Percentiles rank a stretch among this genome's conserved stretches.
These are phyloP conservation scores for Aspergillus conjunctus DNA, from an alignment of 495 filamentous ascomycete genomes.

Conservation along the genomic window DNA sequence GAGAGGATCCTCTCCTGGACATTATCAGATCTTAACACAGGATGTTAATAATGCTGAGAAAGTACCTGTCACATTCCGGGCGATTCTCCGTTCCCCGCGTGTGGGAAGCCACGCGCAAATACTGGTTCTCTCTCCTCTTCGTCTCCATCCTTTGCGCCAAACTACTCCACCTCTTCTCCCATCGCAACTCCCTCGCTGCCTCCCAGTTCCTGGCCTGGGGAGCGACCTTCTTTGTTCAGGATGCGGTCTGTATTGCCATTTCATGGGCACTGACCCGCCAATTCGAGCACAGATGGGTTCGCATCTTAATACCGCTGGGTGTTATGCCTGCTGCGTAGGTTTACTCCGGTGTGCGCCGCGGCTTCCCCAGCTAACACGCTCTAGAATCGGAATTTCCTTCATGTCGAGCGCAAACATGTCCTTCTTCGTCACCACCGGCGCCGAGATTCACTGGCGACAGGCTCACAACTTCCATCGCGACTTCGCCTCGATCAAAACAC, in stretches of 20 bases:
- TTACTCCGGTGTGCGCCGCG: neutral
- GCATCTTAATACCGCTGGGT: neutral
- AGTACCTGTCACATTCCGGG: neutral
- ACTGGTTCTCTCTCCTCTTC: conserved; percentile 28
- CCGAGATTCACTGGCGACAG: conserved; percentile 40
- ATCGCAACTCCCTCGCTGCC: conserved; percentile 26
- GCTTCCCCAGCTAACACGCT: neutral
- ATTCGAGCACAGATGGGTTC: neutral
- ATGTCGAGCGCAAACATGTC: conserved; percentile 35
- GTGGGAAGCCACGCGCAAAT: conserved; percentile 22
- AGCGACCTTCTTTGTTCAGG: conserved; percentile 33
- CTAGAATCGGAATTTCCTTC: conserved; percentile 28
- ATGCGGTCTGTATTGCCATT: conserved; percentile 4
- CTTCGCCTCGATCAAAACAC: conserved; percentile 28
- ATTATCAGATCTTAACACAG: neutral
- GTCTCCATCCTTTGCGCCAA: conserved; percentile 31
- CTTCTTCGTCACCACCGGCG: conserved; percentile 34
- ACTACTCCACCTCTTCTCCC: conserved; percentile 32
- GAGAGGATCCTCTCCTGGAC: neutral
- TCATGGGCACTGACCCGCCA: neutral
- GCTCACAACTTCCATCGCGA: conserved; percentile 32
- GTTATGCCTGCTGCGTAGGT: neutral
- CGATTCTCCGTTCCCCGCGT: neutral
- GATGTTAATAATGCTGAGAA: neutral
- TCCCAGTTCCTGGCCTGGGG: conserved; percentile 29